Evolutionary conservation across 2,329 filamentous ascomycete species (phyloP).

Genomic region (Aspergillus versicolor): DNA sequence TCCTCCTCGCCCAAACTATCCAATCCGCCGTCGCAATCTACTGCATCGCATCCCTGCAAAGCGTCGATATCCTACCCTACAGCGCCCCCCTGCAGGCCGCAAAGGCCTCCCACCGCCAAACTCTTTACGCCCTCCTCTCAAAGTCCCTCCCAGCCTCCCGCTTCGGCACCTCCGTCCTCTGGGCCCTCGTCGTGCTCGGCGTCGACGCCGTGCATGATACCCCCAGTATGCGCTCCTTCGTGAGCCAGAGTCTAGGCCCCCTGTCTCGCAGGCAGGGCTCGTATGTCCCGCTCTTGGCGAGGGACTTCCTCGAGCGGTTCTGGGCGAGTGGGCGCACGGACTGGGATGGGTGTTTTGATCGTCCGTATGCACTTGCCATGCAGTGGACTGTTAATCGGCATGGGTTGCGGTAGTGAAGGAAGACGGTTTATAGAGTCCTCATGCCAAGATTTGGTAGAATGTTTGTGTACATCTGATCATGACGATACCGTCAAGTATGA

Average conservation of each 20-base stretch:
- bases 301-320: conserved; percentile 28
- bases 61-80: conserved; percentile 27
- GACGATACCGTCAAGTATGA: too few relatives aligned
- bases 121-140: background rate
- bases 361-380: conserved; percentile 30
- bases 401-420: background rate
- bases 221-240: conserved; percentile 7
- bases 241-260: background rate
- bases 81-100: background rate
- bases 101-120: background rate
- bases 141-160: conserved; percentile 14
- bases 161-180: conserved; percentile 30
- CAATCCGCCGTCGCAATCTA: conserved; percentile 36
- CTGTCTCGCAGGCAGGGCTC: conserved; percentile 26
- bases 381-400: background rate
- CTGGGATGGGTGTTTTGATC: conserved; percentile 44
- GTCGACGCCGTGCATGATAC: conserved; percentile 27
- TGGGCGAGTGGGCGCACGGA: conserved; percentile 31
- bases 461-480: too few relatives aligned
- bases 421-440: background rate
- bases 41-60: conserved; percentile 39
- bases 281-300: conserved; percentile 30
- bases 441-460: background rate
- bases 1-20: conserved; percentile 30
- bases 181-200: conserved; percentile 40